Evolutionary conservation across 1,284 basidiomycete genomes (phyloP), one percentile per base, ranked within the genome.

Genomic region (Cystobasidium pallidum): DNA sequence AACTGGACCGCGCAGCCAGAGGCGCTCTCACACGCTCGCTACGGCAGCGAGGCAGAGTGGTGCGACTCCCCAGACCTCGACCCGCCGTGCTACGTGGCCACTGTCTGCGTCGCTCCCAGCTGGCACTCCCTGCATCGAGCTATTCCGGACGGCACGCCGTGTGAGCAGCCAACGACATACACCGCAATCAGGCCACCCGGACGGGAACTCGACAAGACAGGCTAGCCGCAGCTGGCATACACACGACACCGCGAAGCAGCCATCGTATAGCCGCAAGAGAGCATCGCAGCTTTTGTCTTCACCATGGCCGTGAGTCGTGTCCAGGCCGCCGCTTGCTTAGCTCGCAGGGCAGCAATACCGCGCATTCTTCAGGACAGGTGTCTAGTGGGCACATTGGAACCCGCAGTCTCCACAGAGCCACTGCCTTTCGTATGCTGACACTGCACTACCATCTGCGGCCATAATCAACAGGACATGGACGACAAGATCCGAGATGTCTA

Each of bases 401-500:
- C 19, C 45, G 19, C 41, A 4, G 30, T 45, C 41, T 45, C 15
- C 36, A 28, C 59, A 17, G 32, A 2, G 8, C n/a, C 36, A 43
- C 3, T 21, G 19, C 21, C 30, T 15, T 36, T n/a, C 39, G 19
- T 34, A 28, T 52, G 17, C 45, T 51, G 64, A 51, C 64, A 24
- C 17, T 52, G 8, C 19, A n/a, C n/a, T 26, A 24, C 45, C n/a
- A 24, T 21, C 54, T 47, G 15, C 2, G 11, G 1, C 45, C 45
- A 10, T 26, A 39, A n/a, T n/a, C n/a, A 6, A 17, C 54, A 74
- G 49, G 64, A 73, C 59, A 41, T 75, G 26, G 52, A 68, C 36
- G 49, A 41, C 66, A 94, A 94, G 87, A 92, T 95, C 80, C 88
- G 90, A 81, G 91, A 94, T 82, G 88, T 94, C 79, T 88, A 90